These are phyloP conservation scores for Metschnikowia lochheadii DNA, from an alignment of 805 yeast species.

Conservation along the genomic window DNA sequence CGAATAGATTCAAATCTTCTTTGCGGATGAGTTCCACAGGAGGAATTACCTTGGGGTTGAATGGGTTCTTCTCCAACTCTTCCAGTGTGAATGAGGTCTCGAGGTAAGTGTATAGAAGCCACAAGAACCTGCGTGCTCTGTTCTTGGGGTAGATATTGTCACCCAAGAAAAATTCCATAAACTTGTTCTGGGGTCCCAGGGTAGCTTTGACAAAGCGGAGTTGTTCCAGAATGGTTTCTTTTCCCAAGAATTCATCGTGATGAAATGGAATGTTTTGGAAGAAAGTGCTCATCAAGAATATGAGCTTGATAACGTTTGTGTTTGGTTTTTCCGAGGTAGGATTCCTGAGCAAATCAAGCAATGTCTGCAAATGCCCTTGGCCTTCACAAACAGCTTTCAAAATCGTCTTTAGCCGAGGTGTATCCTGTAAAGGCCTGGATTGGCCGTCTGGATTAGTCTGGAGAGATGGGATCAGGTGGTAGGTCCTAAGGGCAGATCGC, in stretches of 20 bases:
- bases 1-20: slow-evolving; percentile 28
- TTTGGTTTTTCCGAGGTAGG: slow-evolving; percentile 43
- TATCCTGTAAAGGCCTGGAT: slow-evolving; percentile 81
- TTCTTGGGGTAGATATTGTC: slow-evolving; percentile 55
- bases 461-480: slow-evolving; percentile 87
- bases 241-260: slow-evolving; percentile 15
- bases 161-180: slow-evolving; percentile 72
- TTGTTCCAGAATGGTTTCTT: slow-evolving; percentile 6
- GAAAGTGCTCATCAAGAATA: slow-evolving; percentile 69
- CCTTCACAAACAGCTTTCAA: slow-evolving; percentile 83
- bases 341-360: slow-evolving; percentile 42
- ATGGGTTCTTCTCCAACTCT: slow-evolving; percentile 55
- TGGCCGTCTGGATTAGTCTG: slow-evolving; percentile 60
- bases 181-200: slow-evolving; percentile 32
- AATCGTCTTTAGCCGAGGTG: slow-evolving; percentile 88
- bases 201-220: slow-evolving; percentile 7
- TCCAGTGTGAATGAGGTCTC: slow-evolving; percentile 64
- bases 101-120: slow-evolving; percentile 76
- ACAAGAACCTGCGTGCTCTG: slow-evolving; percentile 70
- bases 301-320: slow-evolving; percentile 60
- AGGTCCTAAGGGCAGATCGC: slow-evolving; percentile 89
- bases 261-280: slow-evolving; percentile 48
- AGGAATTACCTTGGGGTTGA: slow-evolving; percentile 42
- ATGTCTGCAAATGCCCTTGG: slow-evolving; percentile 44
- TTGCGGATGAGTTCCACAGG: slow-evolving; percentile 27